A percentile compares a stretch with the other conserved stretches of the same genome.
These are phyloP conservation scores for Boletus eberwhitei DNA, from an alignment of 768 basidiomycete genomes.

Conservation along the genomic window DNA sequence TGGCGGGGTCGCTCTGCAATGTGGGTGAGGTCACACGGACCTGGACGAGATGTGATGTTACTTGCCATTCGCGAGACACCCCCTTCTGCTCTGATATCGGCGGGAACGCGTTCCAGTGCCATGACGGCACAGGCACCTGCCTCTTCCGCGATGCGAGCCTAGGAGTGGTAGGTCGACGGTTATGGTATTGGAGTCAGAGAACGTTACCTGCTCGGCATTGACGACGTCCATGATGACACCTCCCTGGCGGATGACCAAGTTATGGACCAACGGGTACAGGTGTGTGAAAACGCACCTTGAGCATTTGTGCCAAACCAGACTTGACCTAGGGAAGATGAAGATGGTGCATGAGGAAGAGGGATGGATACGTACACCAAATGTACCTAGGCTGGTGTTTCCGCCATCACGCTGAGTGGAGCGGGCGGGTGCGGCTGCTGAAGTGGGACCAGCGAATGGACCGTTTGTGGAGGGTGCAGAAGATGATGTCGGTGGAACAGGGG, in stretches of 20 bases:
- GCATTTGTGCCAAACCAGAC: conserved; percentile 94
- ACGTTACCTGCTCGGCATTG: conserved; percentile 60
- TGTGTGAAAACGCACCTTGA: conserved; percentile 57
- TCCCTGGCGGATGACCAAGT: conserved; percentile 40
- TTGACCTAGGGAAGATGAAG: conserved; percentile 59
- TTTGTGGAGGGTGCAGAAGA: neutral
- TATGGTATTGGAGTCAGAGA: neutral
- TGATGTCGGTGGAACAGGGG: conserved; percentile 11
- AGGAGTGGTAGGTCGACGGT: neutral
- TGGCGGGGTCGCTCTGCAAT: conserved; percentile 79
- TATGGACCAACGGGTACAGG: neutral
- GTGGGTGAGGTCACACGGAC: neutral
- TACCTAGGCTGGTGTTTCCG: conserved; percentile 59
- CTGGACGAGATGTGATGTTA: conserved; percentile 34
- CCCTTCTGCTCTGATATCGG: conserved; percentile 87
- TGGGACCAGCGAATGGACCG: neutral
- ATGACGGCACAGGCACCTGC: conserved; percentile 98
- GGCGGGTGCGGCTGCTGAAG: conserved; percentile 39
- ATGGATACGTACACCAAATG: conserved; percentile 56
- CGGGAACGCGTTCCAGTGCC: conserved; percentile 93
- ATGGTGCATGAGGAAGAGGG: neutral
- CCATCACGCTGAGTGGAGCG: conserved; percentile 51
- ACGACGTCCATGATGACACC: conserved; percentile 96
- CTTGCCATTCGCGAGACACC: conserved; percentile 96
- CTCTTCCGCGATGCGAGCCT: conserved; percentile 96